These are phyloP conservation scores for Scheffersomyces quercinus DNA, from an alignment of 1,139 yeast species.

Conservation along the genomic window DNA sequence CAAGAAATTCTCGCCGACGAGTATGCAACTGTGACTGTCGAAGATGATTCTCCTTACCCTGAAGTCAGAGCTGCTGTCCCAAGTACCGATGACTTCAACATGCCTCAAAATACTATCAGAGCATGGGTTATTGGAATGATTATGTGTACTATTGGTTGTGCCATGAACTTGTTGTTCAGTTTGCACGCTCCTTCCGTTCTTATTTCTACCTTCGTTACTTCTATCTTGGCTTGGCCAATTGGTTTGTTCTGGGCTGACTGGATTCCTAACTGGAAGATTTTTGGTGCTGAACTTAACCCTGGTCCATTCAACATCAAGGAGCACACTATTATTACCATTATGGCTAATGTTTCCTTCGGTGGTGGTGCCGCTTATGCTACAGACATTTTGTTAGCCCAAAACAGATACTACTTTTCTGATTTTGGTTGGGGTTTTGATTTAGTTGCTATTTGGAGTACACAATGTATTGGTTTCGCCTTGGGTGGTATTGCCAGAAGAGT, in stretches of 20 bases:
- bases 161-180: conserved; percentile 59
- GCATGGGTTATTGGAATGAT: conserved; percentile 57
- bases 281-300: conserved; percentile 53
- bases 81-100: conserved; percentile 52
- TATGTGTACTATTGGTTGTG: conserved; percentile 61
- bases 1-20: conserved; percentile 32
- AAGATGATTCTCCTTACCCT: conserved; percentile 64
- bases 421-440: conserved; percentile 54
- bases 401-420: conserved; percentile 48
- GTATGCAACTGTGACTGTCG: conserved; percentile 43
- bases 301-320: conserved; percentile 67
- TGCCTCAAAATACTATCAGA: conserved; percentile 63
- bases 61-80: conserved; percentile 75
- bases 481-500: conserved; percentile 61
- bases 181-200: conserved; percentile 58
- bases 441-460: conserved; percentile 54
- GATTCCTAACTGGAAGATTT: conserved; percentile 50
- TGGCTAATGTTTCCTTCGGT: conserved; percentile 60
- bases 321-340: conserved; percentile 63
- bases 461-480: conserved; percentile 63
- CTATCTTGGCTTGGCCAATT: conserved; percentile 63
- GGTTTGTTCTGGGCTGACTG: conserved; percentile 52
- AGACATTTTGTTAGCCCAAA: conserved; percentile 58
- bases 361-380: conserved; percentile 69
- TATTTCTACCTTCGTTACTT: conserved; percentile 56